Base-by-base conservation (phyloP, 208 protist species). In the Leishmania gerbilli region DNA sequence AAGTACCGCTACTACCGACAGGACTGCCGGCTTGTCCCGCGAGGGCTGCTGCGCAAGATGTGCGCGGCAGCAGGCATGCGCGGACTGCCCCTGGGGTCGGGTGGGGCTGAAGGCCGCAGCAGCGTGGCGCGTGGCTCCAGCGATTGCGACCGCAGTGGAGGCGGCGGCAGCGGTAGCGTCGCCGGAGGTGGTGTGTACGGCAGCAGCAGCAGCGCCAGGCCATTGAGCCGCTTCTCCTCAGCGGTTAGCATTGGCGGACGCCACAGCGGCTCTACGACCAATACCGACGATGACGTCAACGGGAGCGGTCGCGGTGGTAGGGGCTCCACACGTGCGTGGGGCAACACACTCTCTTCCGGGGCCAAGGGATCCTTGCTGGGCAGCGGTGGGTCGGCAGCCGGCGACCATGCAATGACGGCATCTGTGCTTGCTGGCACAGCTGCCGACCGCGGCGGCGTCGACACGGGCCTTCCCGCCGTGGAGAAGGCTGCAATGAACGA, bases 1-100 rank as follows among this genome's bases (percentile, higher is more conserved):
- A 77, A 84, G 76, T 84, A 89, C 60, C 90, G 92, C 31, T 97
- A 89, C 83, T 97, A 96, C 82, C 86, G 94, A 1, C 91, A 95
- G 60, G 88, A 97, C 83, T 97, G 94, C 72, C 88, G 87, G 31
- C 83, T 92, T 58, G 84, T 96, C 19, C 64, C 85, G 55, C 90
- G 92, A 6, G 86, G 89, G 51, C 78, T 85, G 34, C 79, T 94
- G n/a, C 72, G 76, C 21, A 83, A 84, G 79, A 82, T 87, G 79
- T 93, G 68, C 74, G 67, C 45, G 31, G 81, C 37, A 9, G 79
- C 71, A n/a, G 74, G 71, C 75, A 82, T 64, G 77, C 55, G 47
- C 5, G 74, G 55, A n/a, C 21, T 69, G 45, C 56, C 67, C 67
- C 42, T 64, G 51, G 65, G 40, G 27, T 53, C 58, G 34, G 11